Evolutionary conservation across 805 yeast genomes (phyloP).

Genomic region (Priceomyces haplophilus): DNA sequence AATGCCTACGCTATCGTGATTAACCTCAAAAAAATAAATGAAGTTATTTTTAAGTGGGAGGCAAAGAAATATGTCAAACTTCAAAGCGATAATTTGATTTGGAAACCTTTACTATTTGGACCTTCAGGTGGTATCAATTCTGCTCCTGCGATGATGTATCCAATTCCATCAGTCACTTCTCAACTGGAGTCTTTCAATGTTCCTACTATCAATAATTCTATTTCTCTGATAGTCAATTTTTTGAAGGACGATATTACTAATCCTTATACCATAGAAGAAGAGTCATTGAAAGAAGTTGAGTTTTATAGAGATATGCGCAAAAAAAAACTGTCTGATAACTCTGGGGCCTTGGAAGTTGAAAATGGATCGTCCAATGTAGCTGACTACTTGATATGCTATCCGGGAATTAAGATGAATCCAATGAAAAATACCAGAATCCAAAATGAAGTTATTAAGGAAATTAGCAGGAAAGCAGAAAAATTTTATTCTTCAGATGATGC

Average conservation of each 20-base stretch:
- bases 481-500: neutral
- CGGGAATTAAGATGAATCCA: constrained; percentile 24
- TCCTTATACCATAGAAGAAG: constrained; percentile 56
- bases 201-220: constrained; percentile 40
- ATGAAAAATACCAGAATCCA: constrained; percentile 2
- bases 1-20: constrained; percentile 53
- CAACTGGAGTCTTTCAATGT: constrained; percentile 5
- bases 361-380: constrained; percentile 5
- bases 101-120: constrained; percentile 84
- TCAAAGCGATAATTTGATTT: constrained; percentile 54
- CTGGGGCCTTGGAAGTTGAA: neutral
- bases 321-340: neutral
- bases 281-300: constrained; percentile 48
- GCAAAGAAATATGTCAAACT: constrained; percentile 50
- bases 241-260: constrained; percentile 68
- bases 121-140: constrained; percentile 84
- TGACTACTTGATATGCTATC: constrained; percentile 28
- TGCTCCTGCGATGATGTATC: constrained; percentile 36
- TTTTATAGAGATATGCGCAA: constrained; percentile 16
- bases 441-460: neutral
- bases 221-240: constrained; percentile 57
- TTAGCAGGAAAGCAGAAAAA: neutral
- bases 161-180: neutral
- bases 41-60: constrained; percentile 49
- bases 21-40: constrained; percentile 42